Percentiles rank a stretch among this genome's conserved stretches.
Conservation (phyloP, 2,329 filamentous ascomycete genomes). For the Aureobasidium sp. region DNA sequence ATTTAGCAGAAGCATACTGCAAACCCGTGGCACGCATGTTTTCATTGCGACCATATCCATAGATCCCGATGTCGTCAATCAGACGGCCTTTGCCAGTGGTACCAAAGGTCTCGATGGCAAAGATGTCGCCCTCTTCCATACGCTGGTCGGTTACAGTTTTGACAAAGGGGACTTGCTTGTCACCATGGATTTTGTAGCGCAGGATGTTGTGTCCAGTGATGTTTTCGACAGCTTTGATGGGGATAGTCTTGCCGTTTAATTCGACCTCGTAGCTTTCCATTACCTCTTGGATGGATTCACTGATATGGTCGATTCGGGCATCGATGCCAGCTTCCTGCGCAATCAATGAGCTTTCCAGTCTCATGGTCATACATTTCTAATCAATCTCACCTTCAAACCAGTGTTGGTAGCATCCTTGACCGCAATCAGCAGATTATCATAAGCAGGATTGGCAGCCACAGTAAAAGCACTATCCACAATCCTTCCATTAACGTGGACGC, state of each 20-base stretch:
- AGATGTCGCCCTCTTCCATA: constrained; percentile 96
- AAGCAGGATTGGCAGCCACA: constrained; percentile 59
- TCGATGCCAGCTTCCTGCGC: constrained; percentile 78
- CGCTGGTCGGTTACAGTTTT: constrained; percentile 82
- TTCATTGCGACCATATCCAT: constrained; percentile 72
- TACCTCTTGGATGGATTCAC: constrained; percentile 75
- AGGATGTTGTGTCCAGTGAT: constrained; percentile 86
- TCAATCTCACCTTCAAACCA: constrained; percentile 56
- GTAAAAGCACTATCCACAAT: constrained; percentile 69
- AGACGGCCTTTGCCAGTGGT: constrained; percentile 87
- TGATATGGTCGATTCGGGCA: constrained; percentile 78
- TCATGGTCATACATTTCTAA: no score
- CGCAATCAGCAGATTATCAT: constrained; percentile 59
- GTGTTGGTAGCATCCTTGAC: constrained; percentile 40
- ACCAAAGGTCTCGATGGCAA: constrained; percentile 93
- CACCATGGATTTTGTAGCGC: constrained; percentile 83
- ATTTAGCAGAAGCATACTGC: constrained; percentile 74
- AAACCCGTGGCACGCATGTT: constrained; percentile 72
- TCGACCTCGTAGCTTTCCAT: constrained; percentile 93
- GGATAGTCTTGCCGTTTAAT: constrained; percentile 68
- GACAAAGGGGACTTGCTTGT: constrained; percentile 89
- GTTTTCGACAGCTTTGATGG: constrained; percentile 64
- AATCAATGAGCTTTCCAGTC: no score
- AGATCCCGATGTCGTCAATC: constrained; percentile 70
- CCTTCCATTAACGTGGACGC: constrained; percentile 62